These are phyloP conservation scores for Serpula lacrymans DNA, from an alignment of 768 basidiomycete species.

Conservation along the genomic window DNA sequence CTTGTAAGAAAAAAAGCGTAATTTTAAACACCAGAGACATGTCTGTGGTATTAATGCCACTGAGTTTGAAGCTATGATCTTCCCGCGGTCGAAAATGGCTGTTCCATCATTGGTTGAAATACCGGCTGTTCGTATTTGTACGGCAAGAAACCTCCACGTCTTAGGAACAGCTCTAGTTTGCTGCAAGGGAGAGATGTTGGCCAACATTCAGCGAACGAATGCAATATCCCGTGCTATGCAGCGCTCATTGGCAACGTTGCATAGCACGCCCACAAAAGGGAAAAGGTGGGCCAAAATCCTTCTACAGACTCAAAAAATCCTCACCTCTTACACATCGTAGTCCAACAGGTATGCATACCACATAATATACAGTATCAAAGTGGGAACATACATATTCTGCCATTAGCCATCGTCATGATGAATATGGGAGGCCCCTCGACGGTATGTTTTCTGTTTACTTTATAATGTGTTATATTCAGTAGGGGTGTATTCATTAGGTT, in stretches of 20 bases:
- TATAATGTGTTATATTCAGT: slow-evolving; percentile 4
- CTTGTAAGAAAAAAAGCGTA: too few relatives aligned
- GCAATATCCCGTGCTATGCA: slow-evolving; percentile 24
- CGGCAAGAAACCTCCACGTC: too few relatives aligned
- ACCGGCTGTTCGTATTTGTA: too few relatives aligned
- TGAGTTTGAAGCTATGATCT: too few relatives aligned
- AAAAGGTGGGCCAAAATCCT: slow-evolving; percentile 38
- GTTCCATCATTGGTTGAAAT: too few relatives aligned
- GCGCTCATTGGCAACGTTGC: slow-evolving; percentile 44
- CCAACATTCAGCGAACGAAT: slow-evolving; percentile 14
- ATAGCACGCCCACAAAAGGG: slow-evolving; percentile 32
- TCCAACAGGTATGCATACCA: slow-evolving; percentile 55
- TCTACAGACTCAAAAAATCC: background rate
- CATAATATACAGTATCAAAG: slow-evolving; percentile 3
- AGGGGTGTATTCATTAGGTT: slow-evolving; percentile 47
- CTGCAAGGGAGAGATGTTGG: too few relatives aligned
- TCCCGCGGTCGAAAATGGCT: too few relatives aligned
- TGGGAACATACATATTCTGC: slow-evolving; percentile 18
- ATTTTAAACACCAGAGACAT: too few relatives aligned
- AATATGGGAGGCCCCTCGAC: slow-evolving; percentile 99
- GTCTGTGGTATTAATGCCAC: too few relatives aligned
- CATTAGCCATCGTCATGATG: slow-evolving; percentile 85
- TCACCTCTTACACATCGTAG: slow-evolving; percentile 29
- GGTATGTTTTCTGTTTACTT: slow-evolving; percentile 40
- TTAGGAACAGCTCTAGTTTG: too few relatives aligned